Conservation (phyloP, 805 yeast genomes). For the Yamadazyma paraphyllophila region DNA sequence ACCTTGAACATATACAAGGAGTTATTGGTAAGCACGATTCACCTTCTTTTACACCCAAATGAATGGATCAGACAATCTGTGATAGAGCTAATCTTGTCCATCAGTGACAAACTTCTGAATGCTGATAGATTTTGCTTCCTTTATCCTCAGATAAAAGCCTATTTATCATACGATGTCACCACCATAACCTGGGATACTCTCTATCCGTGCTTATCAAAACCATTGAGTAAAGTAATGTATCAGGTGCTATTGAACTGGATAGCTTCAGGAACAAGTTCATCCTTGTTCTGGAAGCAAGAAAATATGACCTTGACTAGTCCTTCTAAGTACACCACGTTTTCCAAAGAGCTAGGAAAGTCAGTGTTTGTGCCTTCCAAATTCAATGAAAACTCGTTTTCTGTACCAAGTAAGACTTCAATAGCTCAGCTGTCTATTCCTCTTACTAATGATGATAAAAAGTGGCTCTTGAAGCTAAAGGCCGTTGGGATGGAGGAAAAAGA, state of each 20-base stretch:
- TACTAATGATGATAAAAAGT: slow-evolving; percentile 63
- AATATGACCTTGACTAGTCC: slow-evolving; percentile 17
- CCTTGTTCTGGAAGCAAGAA: slow-evolving; percentile 75
- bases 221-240: slow-evolving; percentile 37
- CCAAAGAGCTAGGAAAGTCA: slow-evolving; percentile 36
- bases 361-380: slow-evolving; percentile 18
- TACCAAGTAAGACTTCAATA: slow-evolving; percentile 1
- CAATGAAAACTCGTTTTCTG: slow-evolving; percentile 2
- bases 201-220: slow-evolving; percentile 64
- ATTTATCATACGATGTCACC: slow-evolving; percentile 71
- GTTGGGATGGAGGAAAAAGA: slow-evolving; percentile 75
- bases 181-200: slow-evolving; percentile 65
- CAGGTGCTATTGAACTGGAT: slow-evolving; percentile 13
- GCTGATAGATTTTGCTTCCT: slow-evolving; percentile 84
- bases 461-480: slow-evolving; percentile 69
- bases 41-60: slow-evolving; percentile 79
- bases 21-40: slow-evolving; percentile 35
- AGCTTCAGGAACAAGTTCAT: slow-evolving; percentile 43
- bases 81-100: slow-evolving; percentile 56
- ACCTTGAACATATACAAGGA: slow-evolving; percentile 39
- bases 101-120: slow-evolving; percentile 58
- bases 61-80: slow-evolving; percentile 77
- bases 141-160: slow-evolving; percentile 77
- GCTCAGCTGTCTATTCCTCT: slow-evolving; percentile 27
- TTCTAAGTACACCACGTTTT: slow-evolving; percentile 23